Conservation (phyloP, 345 rosid genomes). For the Luvunga scandens region DNA sequence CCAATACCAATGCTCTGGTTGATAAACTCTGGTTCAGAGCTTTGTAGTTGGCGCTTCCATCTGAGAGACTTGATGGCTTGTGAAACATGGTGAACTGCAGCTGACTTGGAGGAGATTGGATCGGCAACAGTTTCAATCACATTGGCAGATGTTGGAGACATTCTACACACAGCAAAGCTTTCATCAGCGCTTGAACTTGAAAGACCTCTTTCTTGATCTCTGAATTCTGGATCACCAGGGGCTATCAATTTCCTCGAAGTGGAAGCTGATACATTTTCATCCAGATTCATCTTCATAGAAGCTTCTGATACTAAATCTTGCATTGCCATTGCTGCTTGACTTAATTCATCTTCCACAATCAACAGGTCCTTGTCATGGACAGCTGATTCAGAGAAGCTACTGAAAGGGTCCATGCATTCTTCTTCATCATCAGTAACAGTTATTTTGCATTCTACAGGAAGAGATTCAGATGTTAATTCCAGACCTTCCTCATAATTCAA, state of each 20-base stretch:
- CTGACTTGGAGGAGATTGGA: constrained; percentile 75
- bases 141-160: constrained; percentile 34
- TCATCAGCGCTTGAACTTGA: constrained; percentile 30
- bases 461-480: constrained; percentile 57
- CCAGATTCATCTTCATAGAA: constrained; percentile 40
- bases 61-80: constrained; percentile 95
- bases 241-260: constrained; percentile 27
- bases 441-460: constrained; percentile 53
- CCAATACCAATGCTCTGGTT: constrained; percentile 26
- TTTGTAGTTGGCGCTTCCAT: constrained; percentile 83
- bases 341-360: constrained; percentile 30
- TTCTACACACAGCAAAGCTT: constrained; percentile 33
- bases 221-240: constrained; percentile 22
- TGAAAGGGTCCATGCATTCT: constrained; percentile 43
- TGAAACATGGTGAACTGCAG: constrained; percentile 92
- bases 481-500: constrained; percentile 61
- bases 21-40: constrained; percentile 39
- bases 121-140: constrained; percentile 52
- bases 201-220: constrained; percentile 20
- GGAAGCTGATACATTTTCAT: constrained; percentile 32
- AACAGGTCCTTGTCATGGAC: constrained; percentile 29
- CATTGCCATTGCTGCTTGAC: constrained; percentile 24
- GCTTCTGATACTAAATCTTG: constrained; percentile 30
- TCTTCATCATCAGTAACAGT: constrained; percentile 51
- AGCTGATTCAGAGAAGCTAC: constrained; percentile 37